A percentile compares a stretch with the other conserved stretches of the same genome.
Evolutionary conservation across 148 eudicot genomes (phyloP).

Genomic region (Salicornia ramosissima): DNA sequence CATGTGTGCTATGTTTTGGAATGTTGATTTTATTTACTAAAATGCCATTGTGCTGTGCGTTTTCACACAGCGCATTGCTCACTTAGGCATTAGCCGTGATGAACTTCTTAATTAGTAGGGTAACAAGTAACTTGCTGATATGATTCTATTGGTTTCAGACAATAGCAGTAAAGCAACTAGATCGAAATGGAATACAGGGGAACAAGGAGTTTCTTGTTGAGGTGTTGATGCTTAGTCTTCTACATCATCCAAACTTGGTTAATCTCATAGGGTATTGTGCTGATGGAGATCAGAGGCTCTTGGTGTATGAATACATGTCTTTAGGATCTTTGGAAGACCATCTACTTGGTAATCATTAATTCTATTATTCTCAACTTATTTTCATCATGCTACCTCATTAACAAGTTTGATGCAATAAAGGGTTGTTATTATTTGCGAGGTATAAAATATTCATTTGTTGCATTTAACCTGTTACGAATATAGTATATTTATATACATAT

Average conservation of each 20-base stretch:
- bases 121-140: background rate
- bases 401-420: too few species aligned
- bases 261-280: slow-evolving; percentile 67
- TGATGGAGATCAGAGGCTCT: slow-evolving; percentile 51
- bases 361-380: background rate
- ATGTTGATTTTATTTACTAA: too few species aligned
- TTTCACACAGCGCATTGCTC: too few species aligned
- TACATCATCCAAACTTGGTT: slow-evolving; percentile 58
- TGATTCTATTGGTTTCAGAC: slow-evolving; percentile 27
- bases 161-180: slow-evolving; percentile 67
- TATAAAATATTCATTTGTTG: too few species aligned
- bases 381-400: background rate
- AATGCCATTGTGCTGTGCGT: too few species aligned
- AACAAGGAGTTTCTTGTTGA: slow-evolving; percentile 69
- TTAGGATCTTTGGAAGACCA: slow-evolving; percentile 49
- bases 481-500: too few species aligned
- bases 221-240: slow-evolving; percentile 64
- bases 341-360: slow-evolving; percentile 33
- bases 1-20: too few species aligned
- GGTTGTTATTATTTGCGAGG: too few species aligned
- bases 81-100: too few species aligned
- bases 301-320: slow-evolving; percentile 49
- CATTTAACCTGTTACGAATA: too few species aligned
- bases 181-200: slow-evolving; percentile 66
- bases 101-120: background rate